These are phyloP conservation scores for Ogataea corticis DNA, from an alignment of 805 yeast species.

Conservation along the genomic window DNA sequence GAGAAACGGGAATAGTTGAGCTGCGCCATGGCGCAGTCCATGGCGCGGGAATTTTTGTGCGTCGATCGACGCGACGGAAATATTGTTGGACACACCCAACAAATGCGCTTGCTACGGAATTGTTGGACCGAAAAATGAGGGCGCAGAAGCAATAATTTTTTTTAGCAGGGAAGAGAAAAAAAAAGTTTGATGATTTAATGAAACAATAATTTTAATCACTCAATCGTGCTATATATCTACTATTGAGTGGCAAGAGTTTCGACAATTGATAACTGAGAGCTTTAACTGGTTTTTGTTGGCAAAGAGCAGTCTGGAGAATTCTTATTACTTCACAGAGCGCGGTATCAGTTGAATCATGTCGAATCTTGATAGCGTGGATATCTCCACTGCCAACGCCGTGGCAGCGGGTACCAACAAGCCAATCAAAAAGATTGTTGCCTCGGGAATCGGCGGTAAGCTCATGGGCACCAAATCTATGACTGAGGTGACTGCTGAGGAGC, in stretches of 20 bases:
- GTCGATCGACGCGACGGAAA: conserved; percentile 5
- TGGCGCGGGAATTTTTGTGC: background rate
- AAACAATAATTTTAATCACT: background rate
- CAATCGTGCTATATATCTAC: background rate
- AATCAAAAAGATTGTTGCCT: conserved; percentile 72
- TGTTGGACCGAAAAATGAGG: conserved; percentile 4
- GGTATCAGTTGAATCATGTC: conserved; percentile 15
- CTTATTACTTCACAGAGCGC: background rate
- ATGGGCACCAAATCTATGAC: conserved; percentile 83
- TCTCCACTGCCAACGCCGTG: conserved; percentile 69
- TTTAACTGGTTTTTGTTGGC: conserved; percentile 3
- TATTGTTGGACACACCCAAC: conserved; percentile 18
- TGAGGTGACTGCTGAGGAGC: conserved; percentile 63
- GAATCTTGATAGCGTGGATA: conserved; percentile 48
- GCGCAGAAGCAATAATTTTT: conserved; percentile 5
- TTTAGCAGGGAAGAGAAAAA: background rate
- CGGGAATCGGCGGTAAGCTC: conserved; percentile 69
- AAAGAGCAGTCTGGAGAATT: conserved; percentile 3
- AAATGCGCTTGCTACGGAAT: conserved; percentile 7
- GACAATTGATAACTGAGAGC: background rate
- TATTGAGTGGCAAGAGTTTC: conserved; percentile 1
- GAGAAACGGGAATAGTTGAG: background rate
- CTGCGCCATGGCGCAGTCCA: too few species aligned
- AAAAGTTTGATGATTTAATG: background rate
- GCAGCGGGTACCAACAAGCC: conserved; percentile 81